Percentiles rank a stretch among this genome's conserved stretches.
phyloP scores from a whole-genome alignment of 2,329 filamentous ascomycete species.

The Claviceps maximensis region DNA sequence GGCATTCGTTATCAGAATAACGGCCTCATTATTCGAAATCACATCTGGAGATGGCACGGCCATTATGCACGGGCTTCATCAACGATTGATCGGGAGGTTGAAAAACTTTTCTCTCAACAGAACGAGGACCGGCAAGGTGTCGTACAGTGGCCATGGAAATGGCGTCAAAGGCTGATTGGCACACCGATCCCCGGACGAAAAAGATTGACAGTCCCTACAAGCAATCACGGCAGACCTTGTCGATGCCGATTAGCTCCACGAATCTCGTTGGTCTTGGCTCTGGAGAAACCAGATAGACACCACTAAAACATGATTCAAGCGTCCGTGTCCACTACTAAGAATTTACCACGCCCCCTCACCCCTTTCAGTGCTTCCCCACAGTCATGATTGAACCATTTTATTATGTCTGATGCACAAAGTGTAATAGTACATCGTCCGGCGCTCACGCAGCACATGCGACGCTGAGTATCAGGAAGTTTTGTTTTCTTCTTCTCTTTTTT shows the following conservation, averaged over 20 bases:
- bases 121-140: not conserved
- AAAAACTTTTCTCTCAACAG: not conserved
- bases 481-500: too few relatives aligned
- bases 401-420: not conserved
- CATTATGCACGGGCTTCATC: not conserved
- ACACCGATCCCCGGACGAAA: not conserved
- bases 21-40: not conserved
- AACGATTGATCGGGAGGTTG: not conserved
- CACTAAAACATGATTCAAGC: not conserved
- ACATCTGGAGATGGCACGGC: not conserved
- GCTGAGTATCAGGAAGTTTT: not conserved
- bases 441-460: not conserved
- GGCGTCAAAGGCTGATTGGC: not conserved
- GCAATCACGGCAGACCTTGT: slow-evolving; percentile 1
- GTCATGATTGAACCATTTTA: not conserved
- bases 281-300: not conserved
- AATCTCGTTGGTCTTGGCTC: not conserved
- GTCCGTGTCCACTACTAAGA: not conserved
- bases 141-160: not conserved
- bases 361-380: not conserved
- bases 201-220: not conserved
- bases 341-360: not conserved
- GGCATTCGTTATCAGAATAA: not conserved
- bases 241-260: not conserved
- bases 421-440: not conserved